phyloP scores from a whole-genome alignment of 306 rosid genomes.

The Albizia julibrissin region DNA sequence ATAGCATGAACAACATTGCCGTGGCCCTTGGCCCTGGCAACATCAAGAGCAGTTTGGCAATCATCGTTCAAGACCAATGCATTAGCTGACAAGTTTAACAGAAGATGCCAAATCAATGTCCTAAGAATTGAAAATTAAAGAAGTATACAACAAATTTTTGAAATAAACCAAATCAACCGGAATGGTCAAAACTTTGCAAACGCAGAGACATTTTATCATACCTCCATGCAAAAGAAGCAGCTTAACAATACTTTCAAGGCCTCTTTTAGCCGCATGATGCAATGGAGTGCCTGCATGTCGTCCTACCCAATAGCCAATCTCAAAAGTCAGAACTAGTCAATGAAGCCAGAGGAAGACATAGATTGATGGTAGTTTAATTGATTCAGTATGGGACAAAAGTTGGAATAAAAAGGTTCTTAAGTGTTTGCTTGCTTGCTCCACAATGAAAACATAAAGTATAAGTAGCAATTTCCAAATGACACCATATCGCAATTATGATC shows the following conservation, averaged over 20 bases:
- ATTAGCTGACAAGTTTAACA: slow-evolving; percentile 66
- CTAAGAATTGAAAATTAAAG: background rate
- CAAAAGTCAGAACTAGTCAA: slow-evolving; percentile 17
- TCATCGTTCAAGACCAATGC: slow-evolving; percentile 87
- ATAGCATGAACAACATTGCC: slow-evolving; percentile 74
- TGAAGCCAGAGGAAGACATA: slow-evolving; percentile 23
- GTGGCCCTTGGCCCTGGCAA: slow-evolving; percentile 88
- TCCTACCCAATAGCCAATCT: slow-evolving; percentile 41
- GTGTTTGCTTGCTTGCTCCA: background rate
- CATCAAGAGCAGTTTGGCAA: slow-evolving; percentile 87
- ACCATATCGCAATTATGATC: background rate
- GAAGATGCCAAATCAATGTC: slow-evolving; percentile 19
- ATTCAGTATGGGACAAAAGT: background rate
- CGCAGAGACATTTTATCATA: slow-evolving; percentile 32
- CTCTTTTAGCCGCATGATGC: slow-evolving; percentile 97
- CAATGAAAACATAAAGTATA: background rate
- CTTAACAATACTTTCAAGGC: slow-evolving; percentile 70
- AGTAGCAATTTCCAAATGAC: background rate
- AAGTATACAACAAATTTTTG: slow-evolving; percentile 3
- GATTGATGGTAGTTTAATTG: slow-evolving; percentile 21
- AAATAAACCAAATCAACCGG: slow-evolving; percentile 22
- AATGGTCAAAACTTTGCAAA: slow-evolving; percentile 10
- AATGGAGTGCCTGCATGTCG: slow-evolving; percentile 90
- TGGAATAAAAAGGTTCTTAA: background rate
- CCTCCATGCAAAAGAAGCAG: slow-evolving; percentile 86